Evolutionary conservation across 441 rosid species (phyloP).

Genomic region (California macrophylla): DNA sequence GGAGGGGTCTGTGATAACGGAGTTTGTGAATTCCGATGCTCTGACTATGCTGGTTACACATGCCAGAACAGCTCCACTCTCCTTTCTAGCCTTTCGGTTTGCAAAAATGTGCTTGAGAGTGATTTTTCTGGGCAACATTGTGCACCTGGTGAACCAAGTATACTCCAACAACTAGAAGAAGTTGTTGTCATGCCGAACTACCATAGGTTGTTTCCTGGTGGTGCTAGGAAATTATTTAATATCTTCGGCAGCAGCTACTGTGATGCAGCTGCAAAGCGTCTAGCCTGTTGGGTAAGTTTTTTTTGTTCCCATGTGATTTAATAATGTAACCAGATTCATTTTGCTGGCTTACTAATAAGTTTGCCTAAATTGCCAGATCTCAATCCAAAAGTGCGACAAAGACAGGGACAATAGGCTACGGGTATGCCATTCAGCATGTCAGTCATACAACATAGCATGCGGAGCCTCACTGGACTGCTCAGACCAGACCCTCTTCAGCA

Average conservation of each 20-base stretch:
- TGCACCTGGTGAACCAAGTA: constrained; percentile 85
- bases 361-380: constrained; percentile 45
- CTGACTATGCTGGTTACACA: constrained; percentile 94
- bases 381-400: constrained; percentile 84
- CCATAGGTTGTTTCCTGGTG: constrained; percentile 79
- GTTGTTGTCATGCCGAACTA: constrained; percentile 95
- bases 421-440: constrained; percentile 89
- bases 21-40: constrained; percentile 95
- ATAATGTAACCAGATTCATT: not conserved
- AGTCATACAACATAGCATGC: constrained; percentile 78
- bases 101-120: constrained; percentile 69
- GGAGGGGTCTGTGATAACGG: constrained; percentile 99
- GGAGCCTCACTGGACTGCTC: constrained; percentile 95
- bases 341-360: not conserved
- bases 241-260: constrained; percentile 74
- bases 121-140: constrained; percentile 76
- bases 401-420: constrained; percentile 92
- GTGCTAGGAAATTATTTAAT: constrained; percentile 72
- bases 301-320: not conserved
- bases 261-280: constrained; percentile 74
- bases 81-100: constrained; percentile 65
- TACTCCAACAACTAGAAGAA: constrained; percentile 90
- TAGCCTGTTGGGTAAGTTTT: constrained; percentile 85
- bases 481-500: constrained; percentile 90
- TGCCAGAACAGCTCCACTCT: constrained; percentile 89